Evolutionary conservation across 805 yeast genomes (phyloP), one percentile per base, ranked within the genome.

Genomic region (Wickerhamiella kurtzmanii): DNA sequence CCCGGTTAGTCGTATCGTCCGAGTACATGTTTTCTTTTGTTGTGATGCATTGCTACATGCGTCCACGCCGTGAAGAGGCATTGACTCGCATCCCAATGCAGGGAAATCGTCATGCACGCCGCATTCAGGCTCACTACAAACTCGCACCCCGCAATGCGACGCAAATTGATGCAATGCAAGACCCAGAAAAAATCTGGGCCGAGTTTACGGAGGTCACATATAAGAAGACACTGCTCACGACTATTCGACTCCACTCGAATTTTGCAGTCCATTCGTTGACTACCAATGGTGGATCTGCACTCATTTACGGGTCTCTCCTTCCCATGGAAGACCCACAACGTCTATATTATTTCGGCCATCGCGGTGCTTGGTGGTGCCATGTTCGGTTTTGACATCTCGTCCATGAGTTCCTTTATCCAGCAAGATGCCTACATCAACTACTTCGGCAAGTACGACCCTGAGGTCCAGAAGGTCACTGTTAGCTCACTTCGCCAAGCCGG

Each of bases 301-400:
- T 25, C 32, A 6, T 25, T 25, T 11, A 25, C 32, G 32, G 32
- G 32, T 25, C 32, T 25, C 6, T 6, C 32, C 32, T 36, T 53
- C 37, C 50, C 37, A 45, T 55, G 50, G 75, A 44, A 72, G 66
- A 54, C 73, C 37, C 68, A 74, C 62, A 80, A 80, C 61, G 74
- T 79, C 19, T 77, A 71, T 57, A 56, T 73, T 36, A 74, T 79
- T 44, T 74, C 82, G 13, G 53, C 61, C 19, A 70, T 79, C 36
- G 71, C 86, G 43, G 71, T 83, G 50, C 60, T 81, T 22, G 81
- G 84, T 39, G 89, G 88, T 41, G 66, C 77, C 65, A 71, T 83
- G 62, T 76, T 81, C 63, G 94, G 94, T 48, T 75, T 82, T 58
- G 95, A 85, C 61, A 77, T 81, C 46, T 76, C 89, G 2, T 82